Percentiles rank a stretch among this genome's conserved stretches.
Conservation (phyloP, 306 rosid species). For the Dryas drummondii region DNA sequence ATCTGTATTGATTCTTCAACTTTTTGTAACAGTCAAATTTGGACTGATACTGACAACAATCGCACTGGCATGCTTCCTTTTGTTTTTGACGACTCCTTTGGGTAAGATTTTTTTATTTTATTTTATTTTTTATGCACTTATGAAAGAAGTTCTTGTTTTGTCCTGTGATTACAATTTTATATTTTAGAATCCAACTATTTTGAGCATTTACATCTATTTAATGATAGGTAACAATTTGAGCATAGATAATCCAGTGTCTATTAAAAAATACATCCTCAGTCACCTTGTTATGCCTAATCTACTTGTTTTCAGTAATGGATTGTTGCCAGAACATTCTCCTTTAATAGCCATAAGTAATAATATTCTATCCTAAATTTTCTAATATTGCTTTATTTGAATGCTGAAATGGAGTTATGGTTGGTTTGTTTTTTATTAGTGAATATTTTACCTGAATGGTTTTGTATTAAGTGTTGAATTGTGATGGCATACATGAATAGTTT, state of each 20-base stretch:
- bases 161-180: neutral
- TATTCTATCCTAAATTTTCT: neutral
- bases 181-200: slow-evolving; percentile 1
- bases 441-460: neutral
- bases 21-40: slow-evolving; percentile 66
- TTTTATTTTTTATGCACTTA: too few species aligned
- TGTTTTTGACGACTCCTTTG: slow-evolving; percentile 88
- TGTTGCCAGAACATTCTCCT: neutral
- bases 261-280: neutral
- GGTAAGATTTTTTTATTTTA: slow-evolving; percentile 41
- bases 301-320: neutral
- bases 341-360: neutral
- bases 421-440: neutral
- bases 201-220: neutral
- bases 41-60: slow-evolving; percentile 89
- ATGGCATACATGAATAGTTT: neutral
- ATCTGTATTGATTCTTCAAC: slow-evolving; percentile 26
- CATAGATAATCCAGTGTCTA: neutral
- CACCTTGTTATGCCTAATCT: neutral
- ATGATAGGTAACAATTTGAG: neutral
- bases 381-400: neutral
- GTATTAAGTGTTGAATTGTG: neutral
- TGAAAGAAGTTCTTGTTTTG: neutral
- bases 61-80: slow-evolving; percentile 97
- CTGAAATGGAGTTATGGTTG: neutral